A percentile compares a stretch with the other conserved stretches of the same genome.
These are phyloP conservation scores for Agroathelia rolfsii DNA, from an alignment of 1,284 basidiomycete species.

Conservation along the genomic window DNA sequence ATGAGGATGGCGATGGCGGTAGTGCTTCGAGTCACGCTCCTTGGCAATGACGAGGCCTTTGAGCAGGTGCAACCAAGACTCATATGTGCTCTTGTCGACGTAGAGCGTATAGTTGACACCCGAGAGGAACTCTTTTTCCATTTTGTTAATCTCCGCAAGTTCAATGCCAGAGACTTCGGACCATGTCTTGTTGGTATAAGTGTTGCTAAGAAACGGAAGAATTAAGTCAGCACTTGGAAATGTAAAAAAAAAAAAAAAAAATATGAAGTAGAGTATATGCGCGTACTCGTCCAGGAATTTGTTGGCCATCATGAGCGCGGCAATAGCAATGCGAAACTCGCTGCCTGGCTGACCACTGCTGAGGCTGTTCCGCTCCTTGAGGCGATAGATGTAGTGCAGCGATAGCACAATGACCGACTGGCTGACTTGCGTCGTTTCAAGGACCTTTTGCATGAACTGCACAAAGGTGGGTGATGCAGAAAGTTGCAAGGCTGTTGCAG, in stretches of 20 bases:
- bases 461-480: conserved; percentile 59
- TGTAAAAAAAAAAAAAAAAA: neutral
- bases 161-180: conserved; percentile 85
- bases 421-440: conserved; percentile 84
- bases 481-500: conserved; percentile 57
- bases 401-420: conserved; percentile 85
- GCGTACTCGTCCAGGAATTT: conserved; percentile 89
- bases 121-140: conserved; percentile 80
- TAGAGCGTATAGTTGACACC: conserved; percentile 75
- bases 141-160: conserved; percentile 75
- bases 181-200: conserved; percentile 96
- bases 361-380: conserved; percentile 69
- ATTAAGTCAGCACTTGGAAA: conserved; percentile 3
- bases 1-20: conserved; percentile 29
- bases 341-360: conserved; percentile 65
- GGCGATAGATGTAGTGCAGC: conserved; percentile 80
- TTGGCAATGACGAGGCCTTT: conserved; percentile 69
- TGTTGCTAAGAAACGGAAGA: conserved; percentile 59
- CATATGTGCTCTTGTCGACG: conserved; percentile 70
- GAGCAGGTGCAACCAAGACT: conserved; percentile 70
- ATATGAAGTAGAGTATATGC: no score
- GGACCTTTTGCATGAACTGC: conserved; percentile 73
- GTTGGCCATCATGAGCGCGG: conserved; percentile 90
- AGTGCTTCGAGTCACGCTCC: conserved; percentile 52
- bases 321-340: conserved; percentile 84